Evolutionary conservation across 1,284 basidiomycete genomes (phyloP).

Genomic region (Pascua guehoae): DNA sequence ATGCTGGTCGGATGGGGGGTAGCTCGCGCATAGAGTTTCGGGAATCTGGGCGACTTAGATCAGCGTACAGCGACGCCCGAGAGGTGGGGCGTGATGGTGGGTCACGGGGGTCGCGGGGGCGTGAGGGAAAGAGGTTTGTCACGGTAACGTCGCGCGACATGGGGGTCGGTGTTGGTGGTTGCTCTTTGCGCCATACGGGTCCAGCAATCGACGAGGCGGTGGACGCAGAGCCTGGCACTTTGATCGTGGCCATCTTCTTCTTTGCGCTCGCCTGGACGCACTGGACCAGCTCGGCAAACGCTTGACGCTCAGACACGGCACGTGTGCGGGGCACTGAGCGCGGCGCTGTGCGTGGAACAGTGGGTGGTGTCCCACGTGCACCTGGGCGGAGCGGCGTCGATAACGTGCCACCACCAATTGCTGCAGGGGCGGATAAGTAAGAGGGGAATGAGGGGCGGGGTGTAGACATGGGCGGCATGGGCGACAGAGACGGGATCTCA

Average conservation of each 20-base stretch:
- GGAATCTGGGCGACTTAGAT: background rate
- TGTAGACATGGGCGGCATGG: background rate
- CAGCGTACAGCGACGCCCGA: background rate
- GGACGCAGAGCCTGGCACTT: conserved; percentile 7
- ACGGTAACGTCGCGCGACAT: conserved; percentile 16
- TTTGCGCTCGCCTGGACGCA: conserved; percentile 21
- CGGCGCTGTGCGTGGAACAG: conserved; percentile 19
- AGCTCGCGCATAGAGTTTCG: background rate
- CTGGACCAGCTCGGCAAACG: conserved; percentile 18
- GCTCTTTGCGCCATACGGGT: conserved; percentile 12
- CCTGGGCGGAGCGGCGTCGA: conserved; percentile 12
- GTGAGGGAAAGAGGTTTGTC: background rate
- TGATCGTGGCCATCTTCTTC: conserved; percentile 16
- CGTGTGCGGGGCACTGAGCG: conserved; percentile 17
- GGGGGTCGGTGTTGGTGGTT: conserved; percentile 21
- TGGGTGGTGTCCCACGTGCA: conserved; percentile 1
- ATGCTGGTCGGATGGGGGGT: background rate
- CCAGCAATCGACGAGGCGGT: conserved; percentile 8
- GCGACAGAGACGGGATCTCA: conserved; percentile 3
- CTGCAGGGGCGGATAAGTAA: conserved; percentile 2
- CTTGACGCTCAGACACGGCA: conserved; percentile 19
- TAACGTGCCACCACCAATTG: too few relatives aligned
- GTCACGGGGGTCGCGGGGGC: too few relatives aligned
- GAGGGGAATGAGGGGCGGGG: background rate
- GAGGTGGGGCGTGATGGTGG: background rate